Conservation (phyloP, 257 asterid species). For the Scutellaria minor region DNA sequence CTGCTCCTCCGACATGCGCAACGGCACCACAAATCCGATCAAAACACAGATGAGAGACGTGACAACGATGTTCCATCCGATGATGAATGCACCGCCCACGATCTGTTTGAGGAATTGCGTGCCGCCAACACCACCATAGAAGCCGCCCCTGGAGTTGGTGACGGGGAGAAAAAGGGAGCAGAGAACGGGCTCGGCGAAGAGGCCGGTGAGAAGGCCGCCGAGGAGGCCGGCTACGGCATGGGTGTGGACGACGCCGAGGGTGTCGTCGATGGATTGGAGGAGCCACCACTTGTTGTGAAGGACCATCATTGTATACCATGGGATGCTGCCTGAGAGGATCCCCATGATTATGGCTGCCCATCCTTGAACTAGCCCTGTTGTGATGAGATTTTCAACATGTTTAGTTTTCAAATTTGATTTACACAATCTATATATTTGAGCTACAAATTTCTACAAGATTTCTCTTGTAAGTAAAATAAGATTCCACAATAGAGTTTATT, state of each 20-base stretch:
- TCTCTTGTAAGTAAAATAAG: no score
- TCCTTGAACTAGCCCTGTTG: slow-evolving; percentile 74
- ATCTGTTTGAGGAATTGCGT: slow-evolving; percentile 57
- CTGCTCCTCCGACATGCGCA: slow-evolving; percentile 59
- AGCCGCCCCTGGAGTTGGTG: slow-evolving; percentile 33
- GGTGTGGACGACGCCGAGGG: slow-evolving; percentile 83
- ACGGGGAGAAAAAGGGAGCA: slow-evolving; percentile 49
- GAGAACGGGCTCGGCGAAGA: slow-evolving; percentile 69
- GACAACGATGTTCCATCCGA: slow-evolving; percentile 44
- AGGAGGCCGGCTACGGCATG: slow-evolving; percentile 81
- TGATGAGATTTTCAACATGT: neutral
- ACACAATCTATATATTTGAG: no score
- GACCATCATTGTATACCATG: slow-evolving; percentile 90
- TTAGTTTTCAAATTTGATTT: no score
- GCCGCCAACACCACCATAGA: slow-evolving; percentile 46
- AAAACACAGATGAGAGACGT: slow-evolving; percentile 69
- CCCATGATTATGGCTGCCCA: slow-evolving; percentile 95
- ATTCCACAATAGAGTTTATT: no score
- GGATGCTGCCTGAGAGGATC: slow-evolving; percentile 66
- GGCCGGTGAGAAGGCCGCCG: slow-evolving; percentile 73
- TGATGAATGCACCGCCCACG: slow-evolving; percentile 55
- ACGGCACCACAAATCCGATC: slow-evolving; percentile 55
- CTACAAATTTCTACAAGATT: no score
- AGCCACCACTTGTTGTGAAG: slow-evolving; percentile 68
- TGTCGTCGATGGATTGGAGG: slow-evolving; percentile 69